phyloP scores from a whole-genome alignment of 2,329 filamentous ascomycete species.

The Chrysoporthe cubensis region DNA sequence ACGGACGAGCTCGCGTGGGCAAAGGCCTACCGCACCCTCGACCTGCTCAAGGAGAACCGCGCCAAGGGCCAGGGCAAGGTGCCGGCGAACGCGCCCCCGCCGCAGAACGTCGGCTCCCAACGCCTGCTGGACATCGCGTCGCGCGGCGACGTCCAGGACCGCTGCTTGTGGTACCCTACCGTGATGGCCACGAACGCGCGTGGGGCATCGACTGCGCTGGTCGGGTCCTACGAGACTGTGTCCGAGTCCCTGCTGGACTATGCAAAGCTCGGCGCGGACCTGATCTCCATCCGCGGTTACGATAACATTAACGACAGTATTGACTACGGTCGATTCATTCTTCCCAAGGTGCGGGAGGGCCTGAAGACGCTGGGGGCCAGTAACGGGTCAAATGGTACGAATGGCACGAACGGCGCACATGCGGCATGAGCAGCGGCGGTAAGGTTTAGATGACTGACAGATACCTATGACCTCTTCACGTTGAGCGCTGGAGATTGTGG shows the following conservation, averaged over 20 bases:
- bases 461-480: background rate
- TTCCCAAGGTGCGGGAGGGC: slow-evolving; percentile 52
- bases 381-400: slow-evolving; percentile 4
- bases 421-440: background rate
- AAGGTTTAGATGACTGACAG: background rate
- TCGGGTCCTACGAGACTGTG: slow-evolving; percentile 58
- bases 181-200: slow-evolving; percentile 64
- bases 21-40: slow-evolving; percentile 61
- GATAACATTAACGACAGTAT: slow-evolving; percentile 64
- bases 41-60: slow-evolving; percentile 50
- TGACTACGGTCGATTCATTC: slow-evolving; percentile 60
- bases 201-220: slow-evolving; percentile 62
- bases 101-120: slow-evolving; percentile 64
- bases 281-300: slow-evolving; percentile 65
- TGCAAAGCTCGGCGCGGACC: slow-evolving; percentile 57
- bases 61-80: slow-evolving; percentile 35
- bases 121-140: slow-evolving; percentile 61
- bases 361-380: slow-evolving; percentile 33
- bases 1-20: slow-evolving; percentile 66
- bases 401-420: background rate
- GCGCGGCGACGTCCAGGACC: slow-evolving; percentile 61
- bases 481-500: background rate
- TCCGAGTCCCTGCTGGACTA: slow-evolving; percentile 60
- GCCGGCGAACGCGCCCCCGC: slow-evolving; percentile 40
- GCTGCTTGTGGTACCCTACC: slow-evolving; percentile 66